A percentile compares a stretch with the other conserved stretches of the same genome.
Evolutionary conservation across 352 stramenopile genomes (phyloP).

Genomic region (Saprolegnia parasitica): DNA sequence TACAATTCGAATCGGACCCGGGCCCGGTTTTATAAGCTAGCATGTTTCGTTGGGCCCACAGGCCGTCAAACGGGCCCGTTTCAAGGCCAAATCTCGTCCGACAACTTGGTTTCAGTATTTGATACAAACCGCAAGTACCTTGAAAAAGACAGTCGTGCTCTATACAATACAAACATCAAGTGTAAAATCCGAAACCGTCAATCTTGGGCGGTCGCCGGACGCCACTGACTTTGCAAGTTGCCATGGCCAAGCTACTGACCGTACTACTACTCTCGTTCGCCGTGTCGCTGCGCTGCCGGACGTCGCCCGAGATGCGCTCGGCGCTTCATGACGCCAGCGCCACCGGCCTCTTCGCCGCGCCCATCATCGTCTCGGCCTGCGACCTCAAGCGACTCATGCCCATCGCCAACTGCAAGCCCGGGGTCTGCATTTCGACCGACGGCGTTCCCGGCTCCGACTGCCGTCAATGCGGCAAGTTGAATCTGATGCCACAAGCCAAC

Average conservation of each 20-base stretch:
- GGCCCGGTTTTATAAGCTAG: too few species aligned
- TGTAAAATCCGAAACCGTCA: too few species aligned
- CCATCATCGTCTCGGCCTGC: neutral
- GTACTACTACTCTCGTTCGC: neutral
- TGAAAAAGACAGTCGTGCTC: too few species aligned
- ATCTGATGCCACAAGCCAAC: neutral
- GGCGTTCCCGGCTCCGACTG: conserved; percentile 4
- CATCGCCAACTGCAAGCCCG: neutral
- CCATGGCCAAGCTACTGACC: neutral
- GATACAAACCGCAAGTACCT: too few species aligned
- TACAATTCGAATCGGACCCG: too few species aligned
- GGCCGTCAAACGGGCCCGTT: too few species aligned
- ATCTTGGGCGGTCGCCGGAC: too few species aligned
- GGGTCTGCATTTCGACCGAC: neutral
- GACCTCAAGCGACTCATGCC: conserved; percentile 11
- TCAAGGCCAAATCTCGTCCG: too few species aligned
- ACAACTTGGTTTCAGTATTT: too few species aligned
- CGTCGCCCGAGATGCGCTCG: neutral
- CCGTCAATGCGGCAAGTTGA: neutral
- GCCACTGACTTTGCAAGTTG: too few species aligned
- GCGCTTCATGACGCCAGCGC: neutral
- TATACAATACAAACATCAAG: too few species aligned
- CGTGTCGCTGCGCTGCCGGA: conserved; percentile 1
- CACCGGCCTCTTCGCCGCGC: neutral
- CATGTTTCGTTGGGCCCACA: too few species aligned